Percentiles rank a stretch among this genome's conserved stretches.
phyloP scores from a whole-genome alignment of 2,329 filamentous ascomycete genomes.

The Tolypocladium tundrense region DNA sequence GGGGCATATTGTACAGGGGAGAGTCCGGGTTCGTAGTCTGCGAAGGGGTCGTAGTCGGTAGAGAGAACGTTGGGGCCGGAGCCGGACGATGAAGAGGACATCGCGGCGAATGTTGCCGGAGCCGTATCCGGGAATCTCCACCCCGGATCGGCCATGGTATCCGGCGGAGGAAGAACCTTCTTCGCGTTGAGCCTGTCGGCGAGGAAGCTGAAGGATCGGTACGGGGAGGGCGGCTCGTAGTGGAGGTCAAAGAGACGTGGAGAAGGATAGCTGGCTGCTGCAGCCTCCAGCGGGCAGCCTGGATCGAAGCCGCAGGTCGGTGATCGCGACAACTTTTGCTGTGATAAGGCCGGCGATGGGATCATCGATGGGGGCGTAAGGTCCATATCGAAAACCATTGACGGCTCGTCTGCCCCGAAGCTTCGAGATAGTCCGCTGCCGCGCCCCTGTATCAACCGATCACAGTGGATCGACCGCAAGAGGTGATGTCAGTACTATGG shows the following conservation, averaged over 20 bases:
- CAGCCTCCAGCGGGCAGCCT: background rate
- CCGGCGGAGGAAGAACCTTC: background rate
- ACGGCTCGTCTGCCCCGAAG: background rate
- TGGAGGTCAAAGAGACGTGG: background rate
- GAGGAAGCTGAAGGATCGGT: background rate
- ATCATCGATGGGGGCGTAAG: slow-evolving; percentile 37
- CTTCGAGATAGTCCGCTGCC: background rate
- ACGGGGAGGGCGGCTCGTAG: background rate
- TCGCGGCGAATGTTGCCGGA: background rate
- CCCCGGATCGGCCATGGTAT: background rate
- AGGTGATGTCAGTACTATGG: background rate
- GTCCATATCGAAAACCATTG: slow-evolving; percentile 29
- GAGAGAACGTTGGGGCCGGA: background rate
- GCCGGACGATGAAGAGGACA: background rate
- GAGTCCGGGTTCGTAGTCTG: background rate
- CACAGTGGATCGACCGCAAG: background rate
- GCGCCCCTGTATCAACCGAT: background rate
- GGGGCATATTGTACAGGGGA: background rate
- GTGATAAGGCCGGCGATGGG: slow-evolving; percentile 20
- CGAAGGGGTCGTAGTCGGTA: background rate
- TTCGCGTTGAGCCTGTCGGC: background rate
- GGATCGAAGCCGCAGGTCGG: background rate
- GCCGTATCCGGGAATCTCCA: background rate
- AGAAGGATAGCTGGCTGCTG: background rate
- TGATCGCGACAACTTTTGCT: background rate